Percentiles rank a stretch among this genome's conserved stretches.
Evolutionary conservation across 768 basidiomycete genomes (phyloP).

Genomic region (Tulasnella sp.): DNA sequence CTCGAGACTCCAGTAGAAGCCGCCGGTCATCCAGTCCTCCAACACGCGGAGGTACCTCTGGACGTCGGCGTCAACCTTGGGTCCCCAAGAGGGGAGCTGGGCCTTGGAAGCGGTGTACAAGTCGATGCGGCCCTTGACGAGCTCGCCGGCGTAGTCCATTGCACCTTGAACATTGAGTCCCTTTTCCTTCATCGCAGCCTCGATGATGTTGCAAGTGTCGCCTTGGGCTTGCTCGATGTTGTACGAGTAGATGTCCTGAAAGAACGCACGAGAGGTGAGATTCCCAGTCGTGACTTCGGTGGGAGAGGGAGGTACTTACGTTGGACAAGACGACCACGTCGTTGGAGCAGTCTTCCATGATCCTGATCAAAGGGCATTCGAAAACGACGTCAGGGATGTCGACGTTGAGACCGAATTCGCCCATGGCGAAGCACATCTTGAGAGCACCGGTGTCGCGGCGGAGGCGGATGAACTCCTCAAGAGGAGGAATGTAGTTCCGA

Average conservation of each 20-base stretch:
- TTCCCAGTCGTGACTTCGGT: not conserved
- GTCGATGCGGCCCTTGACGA: constrained; percentile 9
- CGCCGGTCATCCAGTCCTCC: constrained; percentile 13
- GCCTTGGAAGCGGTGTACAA: constrained; percentile 5
- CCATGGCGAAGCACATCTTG: constrained; percentile 18
- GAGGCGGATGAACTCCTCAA: constrained; percentile 20
- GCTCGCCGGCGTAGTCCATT: constrained; percentile 14
- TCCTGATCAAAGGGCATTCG: constrained; percentile 17
- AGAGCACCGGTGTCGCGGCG: constrained; percentile 22
- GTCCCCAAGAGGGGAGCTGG: constrained; percentile 15
- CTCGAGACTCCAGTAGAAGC: constrained; percentile 16
- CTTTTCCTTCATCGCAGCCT: constrained; percentile 7
- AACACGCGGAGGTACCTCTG: constrained; percentile 9
- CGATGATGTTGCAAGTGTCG: constrained; percentile 13
- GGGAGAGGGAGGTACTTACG: constrained; percentile 12
- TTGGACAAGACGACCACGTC: constrained; percentile 21
- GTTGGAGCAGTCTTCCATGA: constrained; percentile 10
- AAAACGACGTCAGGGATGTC: constrained; percentile 19
- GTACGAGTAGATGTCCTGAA: constrained; percentile 49
- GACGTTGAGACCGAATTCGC: constrained; percentile 13
- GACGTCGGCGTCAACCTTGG: constrained; percentile 10
- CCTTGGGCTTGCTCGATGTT: constrained; percentile 28
- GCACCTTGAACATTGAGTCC: constrained; percentile 9
- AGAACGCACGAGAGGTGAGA: not conserved
- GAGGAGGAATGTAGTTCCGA: constrained; percentile 11